Base-by-base conservation (phyloP, 2,329 filamentous ascomycete species). In the Ceratocystiopsis sp. region DNA sequence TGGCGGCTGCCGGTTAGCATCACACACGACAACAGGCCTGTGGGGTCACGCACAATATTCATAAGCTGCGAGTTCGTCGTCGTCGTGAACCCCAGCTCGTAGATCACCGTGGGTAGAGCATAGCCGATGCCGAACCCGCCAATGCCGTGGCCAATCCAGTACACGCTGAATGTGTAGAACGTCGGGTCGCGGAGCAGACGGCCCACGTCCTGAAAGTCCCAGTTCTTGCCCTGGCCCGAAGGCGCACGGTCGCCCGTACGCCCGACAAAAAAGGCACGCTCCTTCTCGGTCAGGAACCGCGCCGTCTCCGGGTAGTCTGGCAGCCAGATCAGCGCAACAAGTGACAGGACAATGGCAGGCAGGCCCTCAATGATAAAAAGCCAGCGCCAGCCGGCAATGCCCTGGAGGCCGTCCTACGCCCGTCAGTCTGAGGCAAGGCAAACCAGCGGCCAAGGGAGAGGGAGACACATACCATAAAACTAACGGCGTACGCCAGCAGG, bases 261-360 rank as follows among this genome's bases (percentile, higher is more conserved):
- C 3, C 85, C 63, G 0, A 91, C 71, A 3, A 85, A 63, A 0
- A 91, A 80, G 39, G 84, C 77, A 1, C 80, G 71, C 52, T 93
- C 84, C 33, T 75, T 71, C 10, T 75, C 70, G 0, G 74, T 77
- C 18, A 93, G 67, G 55, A 93, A 93, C 0, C 52, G 70, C 0
- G 84, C 83, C 19, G 81, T 75, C 49, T 85, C 83, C 0, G 86
- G 86, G 51, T 85, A 93, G 53, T 93, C 84, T 51, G 83, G 71
- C 1, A 93, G 73, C 49, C 78, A 65, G 64, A 75, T 87, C 59
- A 80, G 86, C 1, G 75, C 75, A 1, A 66, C 52, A 4, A 77
- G 46, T 0, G 82, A 39, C 15, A 49, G 25, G 11, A 47, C 35
- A 0, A 84, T 68, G 0, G 82, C 85, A 0, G 67, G 69, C 1